Percentiles rank a stretch among this genome's conserved stretches.
phyloP scores from a whole-genome alignment of 2,329 filamentous ascomycete genomes.

The Pyricularia pennisetigena region DNA sequence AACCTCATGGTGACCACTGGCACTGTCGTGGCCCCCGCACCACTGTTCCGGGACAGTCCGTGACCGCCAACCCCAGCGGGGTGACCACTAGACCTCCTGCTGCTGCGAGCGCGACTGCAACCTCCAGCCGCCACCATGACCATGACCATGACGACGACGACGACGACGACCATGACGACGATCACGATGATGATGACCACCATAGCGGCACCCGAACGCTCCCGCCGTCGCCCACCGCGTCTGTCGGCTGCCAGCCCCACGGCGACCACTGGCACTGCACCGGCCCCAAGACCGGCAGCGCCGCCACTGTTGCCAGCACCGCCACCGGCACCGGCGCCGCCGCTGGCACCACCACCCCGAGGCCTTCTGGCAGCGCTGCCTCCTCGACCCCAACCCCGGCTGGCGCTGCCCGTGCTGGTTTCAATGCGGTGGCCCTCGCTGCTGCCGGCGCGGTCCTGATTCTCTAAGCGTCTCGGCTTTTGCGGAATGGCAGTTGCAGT shows the following conservation, averaged over 20 bases:
- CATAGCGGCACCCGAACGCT: too few relatives aligned
- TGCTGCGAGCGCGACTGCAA: too few relatives aligned
- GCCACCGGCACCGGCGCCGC: constrained; percentile 1
- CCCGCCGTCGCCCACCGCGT: constrained; percentile 23
- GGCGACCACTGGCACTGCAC: constrained; percentile 26
- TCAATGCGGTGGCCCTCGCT: neutral
- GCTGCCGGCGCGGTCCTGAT: neutral
- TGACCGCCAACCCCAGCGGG: too few relatives aligned
- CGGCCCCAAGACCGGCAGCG: constrained; percentile 5
- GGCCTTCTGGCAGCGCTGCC: neutral
- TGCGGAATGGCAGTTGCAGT: too few relatives aligned
- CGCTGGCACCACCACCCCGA: neutral
- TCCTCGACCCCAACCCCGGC: neutral
- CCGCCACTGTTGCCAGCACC: neutral
- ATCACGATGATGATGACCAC: too few relatives aligned
- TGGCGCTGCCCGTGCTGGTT: neutral
- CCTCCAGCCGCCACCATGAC: too few relatives aligned
- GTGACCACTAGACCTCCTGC: too few relatives aligned
- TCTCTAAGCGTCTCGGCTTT: neutral
- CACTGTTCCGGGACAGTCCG: too few relatives aligned
- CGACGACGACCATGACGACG: too few relatives aligned
- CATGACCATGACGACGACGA: too few relatives aligned
- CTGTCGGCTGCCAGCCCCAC: constrained; percentile 23
- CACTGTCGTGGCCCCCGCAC: constrained; percentile 9
- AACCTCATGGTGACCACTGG: constrained; percentile 30